Base-by-base conservation (phyloP, 192 early-diverging fungal genomes). In the Phycomyces blakesleeanus region DNA sequence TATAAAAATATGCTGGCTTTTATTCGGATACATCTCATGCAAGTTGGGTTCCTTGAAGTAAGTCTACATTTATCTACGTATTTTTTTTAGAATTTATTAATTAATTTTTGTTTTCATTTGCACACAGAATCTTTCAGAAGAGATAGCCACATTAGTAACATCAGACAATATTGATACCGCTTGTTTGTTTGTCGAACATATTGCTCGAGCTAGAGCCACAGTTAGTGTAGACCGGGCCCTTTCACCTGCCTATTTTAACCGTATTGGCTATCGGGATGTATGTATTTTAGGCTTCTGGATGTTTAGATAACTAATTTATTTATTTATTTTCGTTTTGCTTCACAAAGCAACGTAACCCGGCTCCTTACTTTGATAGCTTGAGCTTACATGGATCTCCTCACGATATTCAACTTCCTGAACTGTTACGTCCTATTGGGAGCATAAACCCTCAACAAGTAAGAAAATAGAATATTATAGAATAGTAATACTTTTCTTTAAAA, bases 101-200 rank as follows among this genome's bases (percentile, higher is more conserved):
- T 74, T 27, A 34, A 50, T 44, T 39, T 41, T 56, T 38, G 37
- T 26, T 18, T 66, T 51, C 22, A 14, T 55, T 21, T 42, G 42
- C 11, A 10, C 21, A 41, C 52, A 92, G 71, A 79, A 80, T 14
- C 77, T 93, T 38, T 82, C 93, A 0, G 92, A 99, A 62, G 87
- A 92, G 67, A 85, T 89, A 14, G 87, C 94, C 14, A 81, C 90
- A 25, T 83, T 91, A 41, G 82, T 95, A 42, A 92, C 95, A 9
- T 79, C 85, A 11, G 96, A 98, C 67, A 99, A 99, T 63, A 73
- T 98, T 53, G 94, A 98, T 39, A 76, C 95, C 27, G 93, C 90
- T 14, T 97, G 95, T 68, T 85, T 90, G 0, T 86, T 98, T 57
- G 87, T 96, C 34, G 94, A 99, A 65, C 92, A 94, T 67, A 87